A percentile compares a stretch with the other conserved stretches of the same genome.
Evolutionary conservation across 2,329 filamentous ascomycete species (phyloP).

Genomic region (Zasmidium angulare): DNA sequence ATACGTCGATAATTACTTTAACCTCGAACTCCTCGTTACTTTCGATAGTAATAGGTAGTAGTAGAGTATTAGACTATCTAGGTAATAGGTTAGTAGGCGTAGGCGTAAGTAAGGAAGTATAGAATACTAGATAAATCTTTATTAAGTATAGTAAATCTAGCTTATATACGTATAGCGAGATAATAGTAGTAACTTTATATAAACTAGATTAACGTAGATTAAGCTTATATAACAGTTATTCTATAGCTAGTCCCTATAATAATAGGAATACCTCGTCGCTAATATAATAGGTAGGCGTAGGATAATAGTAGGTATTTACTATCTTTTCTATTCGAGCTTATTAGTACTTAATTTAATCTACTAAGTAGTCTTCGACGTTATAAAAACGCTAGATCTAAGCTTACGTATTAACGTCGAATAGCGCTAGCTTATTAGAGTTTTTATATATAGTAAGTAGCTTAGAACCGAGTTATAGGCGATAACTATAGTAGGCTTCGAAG

Average conservation of each 20-base stretch:
- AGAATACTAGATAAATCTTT: too few relatives aligned
- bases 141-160: background rate
- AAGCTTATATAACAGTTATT: background rate
- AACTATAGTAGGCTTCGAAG: background rate
- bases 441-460: background rate
- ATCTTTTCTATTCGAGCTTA: background rate
- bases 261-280: background rate
- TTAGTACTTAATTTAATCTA: background rate
- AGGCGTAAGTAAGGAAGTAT: background rate
- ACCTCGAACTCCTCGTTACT: background rate
- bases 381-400: background rate
- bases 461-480: background rate
- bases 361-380: background rate
- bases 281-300: background rate
- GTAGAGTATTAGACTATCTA: background rate
- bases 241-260: background rate
- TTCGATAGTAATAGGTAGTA: background rate
- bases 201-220: background rate
- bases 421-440: background rate
- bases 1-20: background rate
- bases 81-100: background rate
- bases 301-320: background rate
- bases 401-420: background rate
- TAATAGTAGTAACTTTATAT: background rate
- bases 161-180: background rate